Base-by-base conservation (phyloP, 1,284 basidiomycete species). In the Austroboletus novae-zelandiae region DNA sequence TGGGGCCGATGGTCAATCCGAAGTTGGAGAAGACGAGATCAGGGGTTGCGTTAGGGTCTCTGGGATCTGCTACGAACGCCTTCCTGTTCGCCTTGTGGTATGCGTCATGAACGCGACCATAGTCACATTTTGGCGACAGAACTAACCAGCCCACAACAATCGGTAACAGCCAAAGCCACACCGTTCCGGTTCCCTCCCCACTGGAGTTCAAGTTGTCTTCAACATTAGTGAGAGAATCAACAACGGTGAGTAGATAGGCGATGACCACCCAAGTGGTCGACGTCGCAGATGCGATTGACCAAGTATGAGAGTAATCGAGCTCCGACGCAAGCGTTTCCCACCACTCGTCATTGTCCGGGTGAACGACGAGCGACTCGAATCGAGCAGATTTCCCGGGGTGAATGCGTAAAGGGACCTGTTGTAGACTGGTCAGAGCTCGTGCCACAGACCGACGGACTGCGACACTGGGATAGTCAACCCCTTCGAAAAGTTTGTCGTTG, bases 111-210 rank as follows among this genome's bases (percentile, higher is more conserved):
- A 76, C 55, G 1, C 69, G 67, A 1, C n/a, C 27, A 15, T 65
- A 60, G 47, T 74, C 68, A 39, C 71, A 76, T 52, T 74, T 73
- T 0, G 74, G 74, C 0, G 70, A 72, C 18, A 75, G 59, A 47
- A 70, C 61, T 18, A 77, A 54, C 72, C 75, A 75, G 11, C 66
- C 64, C 2, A 71, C 54, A 29, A 78, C 74, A 13, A 77, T 59
- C 0, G 73, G 68, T 13, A 77, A 45, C 7, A 76, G 53, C 73
- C 74, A 76, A 10, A 77, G 57, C 69, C 68, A 77, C 8, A 65
- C 57, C 0, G 69, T 70, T 1, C 69, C 71, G 5, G 72, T 68
- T 8, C 63, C 69, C 37, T 74, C 62, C 1, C 73, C 74, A 17
- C 58, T 67, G 2, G 64, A 61, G 27, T 68, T 57, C 10, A 72